Evolutionary conservation across 257 asterid genomes (phyloP).

Genomic region (Nicotiana tomentosiformis): DNA sequence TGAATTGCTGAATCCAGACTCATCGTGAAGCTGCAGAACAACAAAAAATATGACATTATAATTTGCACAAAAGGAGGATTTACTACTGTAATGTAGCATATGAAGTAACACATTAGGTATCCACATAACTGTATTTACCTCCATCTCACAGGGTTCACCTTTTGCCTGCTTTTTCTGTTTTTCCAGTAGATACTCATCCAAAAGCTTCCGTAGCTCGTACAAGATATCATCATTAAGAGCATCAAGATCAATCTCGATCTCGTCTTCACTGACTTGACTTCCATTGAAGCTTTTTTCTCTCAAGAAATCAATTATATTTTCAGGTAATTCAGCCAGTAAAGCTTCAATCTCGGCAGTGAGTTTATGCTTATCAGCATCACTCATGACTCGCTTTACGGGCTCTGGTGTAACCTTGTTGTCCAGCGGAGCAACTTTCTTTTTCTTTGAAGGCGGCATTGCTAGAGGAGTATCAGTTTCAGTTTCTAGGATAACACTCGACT

Average conservation of each 20-base stretch:
- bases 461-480: constrained; percentile 64
- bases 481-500: constrained; percentile 43
- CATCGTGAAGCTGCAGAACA: constrained; percentile 46
- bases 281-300: constrained; percentile 43
- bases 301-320: constrained; percentile 57
- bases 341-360: constrained; percentile 58
- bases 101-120: neutral
- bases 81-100: neutral
- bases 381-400: constrained; percentile 45
- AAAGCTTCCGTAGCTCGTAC: constrained; percentile 57
- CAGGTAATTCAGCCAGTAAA: constrained; percentile 62
- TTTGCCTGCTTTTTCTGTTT: constrained; percentile 44
- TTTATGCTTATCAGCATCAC: constrained; percentile 55
- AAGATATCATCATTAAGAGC: constrained; percentile 55
- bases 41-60: constrained; percentile 8
- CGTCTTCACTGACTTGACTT: constrained; percentile 60
- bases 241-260: constrained; percentile 89
- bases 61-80: neutral
- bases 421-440: constrained; percentile 23
- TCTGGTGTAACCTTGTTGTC: constrained; percentile 46
- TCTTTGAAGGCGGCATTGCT: constrained; percentile 50
- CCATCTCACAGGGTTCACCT: constrained; percentile 37
- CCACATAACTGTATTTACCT: constrained; percentile 36
- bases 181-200: constrained; percentile 49
- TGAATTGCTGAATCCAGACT: constrained; percentile 47